Percentiles rank a stretch among this genome's conserved stretches.
Evolutionary conservation across 202 grass and related monocot genomes (phyloP).

Genomic region (Cymbopogon flexuosus): DNA sequence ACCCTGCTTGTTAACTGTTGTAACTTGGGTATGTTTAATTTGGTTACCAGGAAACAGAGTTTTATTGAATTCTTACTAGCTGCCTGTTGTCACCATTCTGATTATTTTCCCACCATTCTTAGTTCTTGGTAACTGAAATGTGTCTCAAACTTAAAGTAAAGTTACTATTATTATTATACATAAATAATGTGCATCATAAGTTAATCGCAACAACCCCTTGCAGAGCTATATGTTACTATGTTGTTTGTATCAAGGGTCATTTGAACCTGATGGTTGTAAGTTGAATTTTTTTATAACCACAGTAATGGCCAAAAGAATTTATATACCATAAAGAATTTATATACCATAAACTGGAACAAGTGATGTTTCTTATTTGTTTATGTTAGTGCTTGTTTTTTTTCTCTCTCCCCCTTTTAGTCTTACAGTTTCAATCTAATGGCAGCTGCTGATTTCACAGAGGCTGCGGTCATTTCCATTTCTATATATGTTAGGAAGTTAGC

Average conservation of each 20-base stretch:
- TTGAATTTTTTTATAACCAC: neutral
- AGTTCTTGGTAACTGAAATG: neutral
- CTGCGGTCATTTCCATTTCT: conserved; percentile 3
- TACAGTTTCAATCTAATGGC: conserved; percentile 34
- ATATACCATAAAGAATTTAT: neutral
- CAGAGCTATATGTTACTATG: neutral
- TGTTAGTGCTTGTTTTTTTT: neutral
- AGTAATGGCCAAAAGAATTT: neutral
- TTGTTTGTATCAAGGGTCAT: neutral
- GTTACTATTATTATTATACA: neutral
- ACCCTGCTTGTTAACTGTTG: neutral
- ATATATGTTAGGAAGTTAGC: conserved; percentile 33
- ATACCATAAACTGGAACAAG: neutral
- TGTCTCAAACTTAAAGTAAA: neutral
- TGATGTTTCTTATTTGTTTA: neutral
- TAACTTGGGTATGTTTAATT: neutral
- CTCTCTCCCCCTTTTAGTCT: neutral
- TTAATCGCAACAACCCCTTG: neutral
- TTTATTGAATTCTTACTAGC: neutral
- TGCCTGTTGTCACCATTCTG: neutral
- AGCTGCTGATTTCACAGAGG: conserved; percentile 32
- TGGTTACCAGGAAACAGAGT: neutral
- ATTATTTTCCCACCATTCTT: neutral
- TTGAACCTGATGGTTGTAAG: neutral
- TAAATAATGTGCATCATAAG: neutral